Evolutionary conservation across 1,284 basidiomycete genomes (phyloP).

Genomic region (Fistulinella cinereoalba): DNA sequence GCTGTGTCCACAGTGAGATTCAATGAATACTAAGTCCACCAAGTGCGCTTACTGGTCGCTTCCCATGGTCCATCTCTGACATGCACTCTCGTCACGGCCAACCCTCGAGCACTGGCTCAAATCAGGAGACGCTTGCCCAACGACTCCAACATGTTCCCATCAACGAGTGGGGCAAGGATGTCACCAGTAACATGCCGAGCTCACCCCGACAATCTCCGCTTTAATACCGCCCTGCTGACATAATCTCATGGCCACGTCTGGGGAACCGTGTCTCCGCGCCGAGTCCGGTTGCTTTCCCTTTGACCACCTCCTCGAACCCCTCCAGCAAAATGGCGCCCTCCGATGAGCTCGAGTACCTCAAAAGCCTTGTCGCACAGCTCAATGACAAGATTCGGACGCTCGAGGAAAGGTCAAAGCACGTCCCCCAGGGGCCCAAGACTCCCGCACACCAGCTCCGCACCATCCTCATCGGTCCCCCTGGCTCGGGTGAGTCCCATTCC

Average conservation of each 20-base stretch:
- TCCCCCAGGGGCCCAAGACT: conserved; percentile 46
- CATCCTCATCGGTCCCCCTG: conserved; percentile 94
- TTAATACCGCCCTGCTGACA: conserved; percentile 17
- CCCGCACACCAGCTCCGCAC: conserved; percentile 83
- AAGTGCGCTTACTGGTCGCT: too few species aligned
- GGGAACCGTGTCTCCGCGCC: too few species aligned
- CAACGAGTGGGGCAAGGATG: too few species aligned
- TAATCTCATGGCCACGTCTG: conserved; percentile 3
- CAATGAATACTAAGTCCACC: too few species aligned
- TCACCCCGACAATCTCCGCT: conserved; percentile 30
- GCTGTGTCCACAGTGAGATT: too few species aligned
- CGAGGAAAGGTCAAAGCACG: conserved; percentile 60
- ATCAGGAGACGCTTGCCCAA: too few species aligned
- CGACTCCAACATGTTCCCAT: too few species aligned
- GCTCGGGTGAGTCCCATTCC: conserved; percentile 71
- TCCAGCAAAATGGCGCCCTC: conserved; percentile 51
- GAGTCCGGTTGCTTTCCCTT: too few species aligned
- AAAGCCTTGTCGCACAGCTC: conserved; percentile 79
- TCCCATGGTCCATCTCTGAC: too few species aligned
- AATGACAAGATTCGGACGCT: conserved; percentile 75
- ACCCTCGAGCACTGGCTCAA: too few species aligned
- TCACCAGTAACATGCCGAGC: too few species aligned
- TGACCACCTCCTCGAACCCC: not conserved
- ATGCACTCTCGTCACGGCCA: too few species aligned
- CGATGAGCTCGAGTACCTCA: conserved; percentile 86